Conservation (phyloP, 1,139 yeast genomes). For the Geotrichum reessii region DNA sequence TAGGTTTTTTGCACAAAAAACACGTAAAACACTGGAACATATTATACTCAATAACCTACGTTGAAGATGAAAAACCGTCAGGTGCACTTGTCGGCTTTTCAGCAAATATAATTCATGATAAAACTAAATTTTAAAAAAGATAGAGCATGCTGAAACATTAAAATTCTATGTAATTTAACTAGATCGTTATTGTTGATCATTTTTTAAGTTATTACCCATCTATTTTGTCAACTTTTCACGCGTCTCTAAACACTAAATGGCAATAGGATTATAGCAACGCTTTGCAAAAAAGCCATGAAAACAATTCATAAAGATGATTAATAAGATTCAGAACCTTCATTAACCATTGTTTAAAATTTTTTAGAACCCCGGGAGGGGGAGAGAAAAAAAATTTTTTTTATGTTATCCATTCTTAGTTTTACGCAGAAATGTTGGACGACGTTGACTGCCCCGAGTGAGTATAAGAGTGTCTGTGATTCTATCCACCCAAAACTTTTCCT, state of each 20-base stretch:
- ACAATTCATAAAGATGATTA: no score
- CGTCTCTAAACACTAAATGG: background rate
- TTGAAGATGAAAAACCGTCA: background rate
- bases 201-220: background rate
- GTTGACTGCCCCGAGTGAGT: constrained; percentile 1
- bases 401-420: constrained; percentile 9
- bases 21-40: background rate
- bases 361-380: no score
- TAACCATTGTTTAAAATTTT: no score
- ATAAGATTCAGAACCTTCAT: no score
- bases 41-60: no score
- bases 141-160: no score
- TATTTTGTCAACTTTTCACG: background rate
- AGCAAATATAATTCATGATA: no score
- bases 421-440: constrained; percentile 9
- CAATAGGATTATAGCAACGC: background rate
- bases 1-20: background rate
- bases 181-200: no score
- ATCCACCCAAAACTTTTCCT: constrained; percentile 11
- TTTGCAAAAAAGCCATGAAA: background rate
- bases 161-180: background rate
- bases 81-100: no score
- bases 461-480: constrained; percentile 7
- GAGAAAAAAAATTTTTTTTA: background rate
- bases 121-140: no score